These are phyloP conservation scores for Alternaria infectoria DNA, from an alignment of 2,329 filamentous ascomycete genomes.

Conservation along the genomic window DNA sequence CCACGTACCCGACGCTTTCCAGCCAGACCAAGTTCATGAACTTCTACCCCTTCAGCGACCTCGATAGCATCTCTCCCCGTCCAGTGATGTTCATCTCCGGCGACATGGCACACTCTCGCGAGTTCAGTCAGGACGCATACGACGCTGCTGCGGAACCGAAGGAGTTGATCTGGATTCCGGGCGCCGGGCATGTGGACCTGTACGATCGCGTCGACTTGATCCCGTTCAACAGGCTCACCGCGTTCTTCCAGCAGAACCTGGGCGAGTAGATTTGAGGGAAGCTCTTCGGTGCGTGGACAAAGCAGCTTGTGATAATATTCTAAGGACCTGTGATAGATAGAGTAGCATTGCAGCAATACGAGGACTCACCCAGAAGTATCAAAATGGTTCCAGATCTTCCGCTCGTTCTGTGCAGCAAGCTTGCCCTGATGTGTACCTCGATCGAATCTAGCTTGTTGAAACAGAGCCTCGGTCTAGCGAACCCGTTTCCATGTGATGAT, in stretches of 20 bases:
- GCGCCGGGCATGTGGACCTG: constrained; percentile 46
- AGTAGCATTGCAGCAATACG: too few species aligned
- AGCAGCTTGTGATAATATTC: too few species aligned
- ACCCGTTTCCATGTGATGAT: background rate
- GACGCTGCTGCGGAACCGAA: constrained; percentile 43
- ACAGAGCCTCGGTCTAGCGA: background rate
- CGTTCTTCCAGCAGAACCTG: constrained; percentile 25
- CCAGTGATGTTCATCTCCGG: constrained; percentile 36
- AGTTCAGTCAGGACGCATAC: constrained; percentile 39
- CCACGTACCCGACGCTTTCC: constrained; percentile 41
- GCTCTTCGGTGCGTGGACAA: too few species aligned
- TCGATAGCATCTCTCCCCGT: constrained; percentile 40
- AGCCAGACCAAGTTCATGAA: constrained; percentile 41
- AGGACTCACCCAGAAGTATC: too few species aligned
- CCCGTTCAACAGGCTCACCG: constrained; percentile 39
- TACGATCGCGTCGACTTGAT: constrained; percentile 49
- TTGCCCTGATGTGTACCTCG: background rate
- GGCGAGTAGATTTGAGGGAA: background rate
- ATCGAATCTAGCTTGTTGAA: background rate
- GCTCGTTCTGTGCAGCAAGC: background rate
- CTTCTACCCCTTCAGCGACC: constrained; percentile 39
- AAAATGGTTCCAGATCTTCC: background rate
- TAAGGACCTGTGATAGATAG: too few species aligned
- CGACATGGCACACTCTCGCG: constrained; percentile 34
- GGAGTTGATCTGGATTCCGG: constrained; percentile 43